These are phyloP conservation scores for Trichoderma aggressivum DNA, from an alignment of 2,329 filamentous ascomycete genomes.

Conservation along the genomic window DNA sequence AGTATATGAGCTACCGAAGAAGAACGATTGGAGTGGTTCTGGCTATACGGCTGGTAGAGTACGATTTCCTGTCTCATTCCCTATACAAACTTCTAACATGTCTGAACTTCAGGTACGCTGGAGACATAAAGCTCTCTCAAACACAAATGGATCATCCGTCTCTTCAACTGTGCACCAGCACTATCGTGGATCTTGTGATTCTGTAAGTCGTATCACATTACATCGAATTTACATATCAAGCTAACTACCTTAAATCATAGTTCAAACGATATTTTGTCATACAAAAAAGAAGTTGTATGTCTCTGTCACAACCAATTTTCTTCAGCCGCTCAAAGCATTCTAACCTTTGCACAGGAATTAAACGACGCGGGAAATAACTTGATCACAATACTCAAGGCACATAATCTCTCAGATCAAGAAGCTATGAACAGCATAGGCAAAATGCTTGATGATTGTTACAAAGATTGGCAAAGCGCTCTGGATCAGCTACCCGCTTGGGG, in stretches of 20 bases:
- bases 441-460: background rate
- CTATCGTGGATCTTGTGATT: background rate
- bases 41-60: background rate
- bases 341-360: background rate
- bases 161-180: background rate
- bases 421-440: background rate
- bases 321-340: background rate
- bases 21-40: background rate
- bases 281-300: background rate
- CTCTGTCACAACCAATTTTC: accelerated
- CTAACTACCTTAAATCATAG: background rate
- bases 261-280: background rate
- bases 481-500: background rate
- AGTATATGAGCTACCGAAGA: background rate
- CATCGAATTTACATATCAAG: background rate
- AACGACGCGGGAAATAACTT: background rate
- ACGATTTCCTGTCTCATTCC: background rate
- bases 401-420: background rate
- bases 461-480: background rate
- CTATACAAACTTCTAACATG: background rate
- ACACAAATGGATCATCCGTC: background rate
- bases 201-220: background rate
- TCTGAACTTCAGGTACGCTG: background rate
- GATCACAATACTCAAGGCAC: background rate
- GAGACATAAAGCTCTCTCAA: background rate